Evolutionary conservation across 2,329 filamentous ascomycete species (phyloP), one percentile per base, ranked within the genome.

Genomic region (Xylariaceae sp.): DNA sequence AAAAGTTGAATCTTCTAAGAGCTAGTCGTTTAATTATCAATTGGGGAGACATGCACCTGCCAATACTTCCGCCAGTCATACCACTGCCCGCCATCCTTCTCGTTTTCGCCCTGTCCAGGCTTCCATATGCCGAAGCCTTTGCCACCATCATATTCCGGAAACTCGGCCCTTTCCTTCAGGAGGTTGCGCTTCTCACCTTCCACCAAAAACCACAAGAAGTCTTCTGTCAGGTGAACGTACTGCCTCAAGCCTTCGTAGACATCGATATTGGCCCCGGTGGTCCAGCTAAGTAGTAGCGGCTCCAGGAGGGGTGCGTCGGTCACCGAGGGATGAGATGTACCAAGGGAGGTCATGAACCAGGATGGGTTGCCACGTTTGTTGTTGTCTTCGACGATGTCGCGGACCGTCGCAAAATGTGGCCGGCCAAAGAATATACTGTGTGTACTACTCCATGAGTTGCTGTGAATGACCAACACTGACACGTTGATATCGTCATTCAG

Each of bases 291-390:
- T 23, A 89, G 72, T 48, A 80, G 72, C 0, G 86, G 86, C 57
- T 88, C 81, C 7, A 89, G 78, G 2, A 89, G 74, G 0, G 86
- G 85, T 16, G 86, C 87, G 65, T 89, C 87, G 0, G 87, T 88
- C 19, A 88, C 82, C 9, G 80, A 84, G 0, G 87, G 85, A 64
- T 89, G 87, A 0, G 84, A 74, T 0, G 81, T 84, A 29, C 80
- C 79, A 1, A 82, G 66, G 23, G 77, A 78, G 1, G 81, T 84
- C 64, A 83, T 68, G 69, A 84, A 84, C 81, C 81, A 84, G 2
- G 75, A 73, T 3, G 77, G 66, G 44, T 77, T 75, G 14, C 75
- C 70, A 52, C 78, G 71, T 55, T 72, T 62, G 59, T 81, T 71
- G 45, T 81, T 74, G 56, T 73, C 70, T 19, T 75, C 70, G 1